Conservation (phyloP, 305 asterid species). For the Fraxinus latifolia region DNA sequence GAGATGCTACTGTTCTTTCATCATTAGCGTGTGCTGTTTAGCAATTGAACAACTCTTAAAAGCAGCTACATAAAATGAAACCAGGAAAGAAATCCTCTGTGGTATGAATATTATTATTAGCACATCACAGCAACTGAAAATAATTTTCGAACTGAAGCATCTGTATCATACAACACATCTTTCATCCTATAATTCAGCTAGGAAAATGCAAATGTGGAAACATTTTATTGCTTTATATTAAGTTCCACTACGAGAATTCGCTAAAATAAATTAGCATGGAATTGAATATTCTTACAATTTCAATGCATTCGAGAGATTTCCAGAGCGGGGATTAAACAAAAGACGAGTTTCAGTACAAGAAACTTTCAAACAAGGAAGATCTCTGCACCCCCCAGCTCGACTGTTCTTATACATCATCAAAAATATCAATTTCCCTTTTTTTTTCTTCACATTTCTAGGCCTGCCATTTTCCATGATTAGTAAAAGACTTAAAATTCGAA, state of each 20-base stretch:
- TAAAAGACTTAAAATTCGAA: conserved; percentile 35
- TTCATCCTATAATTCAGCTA: background rate
- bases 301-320: background rate
- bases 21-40: too few species aligned
- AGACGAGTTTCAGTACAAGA: conserved; percentile 24
- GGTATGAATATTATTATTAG: too few species aligned
- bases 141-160: background rate
- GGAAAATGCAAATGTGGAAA: background rate
- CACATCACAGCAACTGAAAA: too few species aligned
- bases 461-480: background rate
- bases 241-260: background rate
- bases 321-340: background rate
- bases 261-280: background rate
- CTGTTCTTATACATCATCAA: background rate
- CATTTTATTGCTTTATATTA: background rate
- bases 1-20: too few species aligned
- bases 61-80: too few species aligned
- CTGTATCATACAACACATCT: background rate
- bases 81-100: too few species aligned
- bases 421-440: background rate
- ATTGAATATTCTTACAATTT: background rate
- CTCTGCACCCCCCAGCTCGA: conserved; percentile 6
- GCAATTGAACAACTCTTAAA: too few species aligned
- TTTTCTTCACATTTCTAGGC: background rate
- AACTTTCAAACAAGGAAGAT: conserved; percentile 9